These are phyloP conservation scores for Seiridium unicorne DNA, from an alignment of 2,329 filamentous ascomycete species.

Conservation along the genomic window DNA sequence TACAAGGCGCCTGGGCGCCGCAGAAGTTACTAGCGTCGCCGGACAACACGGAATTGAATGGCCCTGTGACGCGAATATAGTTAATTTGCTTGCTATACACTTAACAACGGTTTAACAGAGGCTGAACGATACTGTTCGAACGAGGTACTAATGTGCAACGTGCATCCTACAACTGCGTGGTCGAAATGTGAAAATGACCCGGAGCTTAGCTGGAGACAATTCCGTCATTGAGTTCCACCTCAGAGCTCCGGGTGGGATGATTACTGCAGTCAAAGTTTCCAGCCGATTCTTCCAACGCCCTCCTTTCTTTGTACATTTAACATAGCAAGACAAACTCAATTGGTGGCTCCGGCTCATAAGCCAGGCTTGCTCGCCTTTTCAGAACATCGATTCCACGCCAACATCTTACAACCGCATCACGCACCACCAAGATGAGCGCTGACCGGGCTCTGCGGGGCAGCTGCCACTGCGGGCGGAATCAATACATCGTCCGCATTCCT, in stretches of 20 bases:
- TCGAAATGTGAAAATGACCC: neutral
- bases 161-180: neutral
- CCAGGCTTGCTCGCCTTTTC: neutral
- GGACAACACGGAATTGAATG: too few relatives aligned
- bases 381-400: neutral
- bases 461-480: slow-evolving; percentile 84
- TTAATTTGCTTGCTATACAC: too few relatives aligned
- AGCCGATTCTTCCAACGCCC: neutral
- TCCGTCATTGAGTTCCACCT: slow-evolving; percentile 2
- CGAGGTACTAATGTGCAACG: neutral
- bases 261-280: slow-evolving; percentile 2
- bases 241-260: neutral
- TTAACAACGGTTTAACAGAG: too few relatives aligned
- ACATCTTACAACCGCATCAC: too few relatives aligned
- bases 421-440: slow-evolving; percentile 39
- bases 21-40: too few relatives aligned
- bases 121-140: neutral
- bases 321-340: neutral
- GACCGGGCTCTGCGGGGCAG: slow-evolving; percentile 65
- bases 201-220: neutral
- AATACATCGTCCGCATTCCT: slow-evolving; percentile 74
- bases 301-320: neutral
- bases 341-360: neutral
- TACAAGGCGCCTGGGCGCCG: too few relatives aligned
- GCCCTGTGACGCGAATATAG: too few relatives aligned